phyloP scores from a whole-genome alignment of 768 basidiomycete species.

The Porphyrellus cyaneotinctus region DNA sequence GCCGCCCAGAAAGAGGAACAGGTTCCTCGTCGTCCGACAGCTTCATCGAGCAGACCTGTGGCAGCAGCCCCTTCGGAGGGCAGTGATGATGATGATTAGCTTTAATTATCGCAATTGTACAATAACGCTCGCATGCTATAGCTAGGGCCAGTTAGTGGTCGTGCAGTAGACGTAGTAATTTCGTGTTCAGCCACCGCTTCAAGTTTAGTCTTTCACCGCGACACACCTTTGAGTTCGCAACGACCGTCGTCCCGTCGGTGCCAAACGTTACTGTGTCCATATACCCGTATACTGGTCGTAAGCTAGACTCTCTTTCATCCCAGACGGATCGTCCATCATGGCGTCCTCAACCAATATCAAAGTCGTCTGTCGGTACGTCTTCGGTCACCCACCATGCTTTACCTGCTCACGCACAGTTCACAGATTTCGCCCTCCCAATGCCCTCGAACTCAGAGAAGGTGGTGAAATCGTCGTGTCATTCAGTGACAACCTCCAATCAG shows the following conservation, averaged over 20 bases:
- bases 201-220: conserved; percentile 25
- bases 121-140: conserved; percentile 13
- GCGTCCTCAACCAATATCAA: conserved; percentile 88
- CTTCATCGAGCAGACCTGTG: conserved; percentile 46
- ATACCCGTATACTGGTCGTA: conserved; percentile 19
- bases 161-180: too few species aligned
- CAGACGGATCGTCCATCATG: conserved; percentile 44
- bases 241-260: conserved; percentile 6
- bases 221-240: conserved; percentile 7
- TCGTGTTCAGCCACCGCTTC: conserved; percentile 32
- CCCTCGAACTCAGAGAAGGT: conserved; percentile 84
- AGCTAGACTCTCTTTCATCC: conserved; percentile 14
- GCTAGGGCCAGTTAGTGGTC: too few species aligned
- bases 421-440: conserved; percentile 94
- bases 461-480: conserved; percentile 88
- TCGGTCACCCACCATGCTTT: conserved; percentile 1
- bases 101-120: conserved; percentile 20
- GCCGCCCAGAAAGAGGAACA: conserved; percentile 68
- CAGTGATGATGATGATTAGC: conserved; percentile 48
- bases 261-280: background rate
- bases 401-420: conserved; percentile 5
- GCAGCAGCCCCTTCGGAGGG: conserved; percentile 35
- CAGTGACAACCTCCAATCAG: conserved; percentile 81
- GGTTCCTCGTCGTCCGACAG: conserved; percentile 46
- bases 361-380: conserved; percentile 93